Evolutionary conservation across 2,329 filamentous ascomycete genomes (phyloP).

Genomic region (Aspergillus persii): DNA sequence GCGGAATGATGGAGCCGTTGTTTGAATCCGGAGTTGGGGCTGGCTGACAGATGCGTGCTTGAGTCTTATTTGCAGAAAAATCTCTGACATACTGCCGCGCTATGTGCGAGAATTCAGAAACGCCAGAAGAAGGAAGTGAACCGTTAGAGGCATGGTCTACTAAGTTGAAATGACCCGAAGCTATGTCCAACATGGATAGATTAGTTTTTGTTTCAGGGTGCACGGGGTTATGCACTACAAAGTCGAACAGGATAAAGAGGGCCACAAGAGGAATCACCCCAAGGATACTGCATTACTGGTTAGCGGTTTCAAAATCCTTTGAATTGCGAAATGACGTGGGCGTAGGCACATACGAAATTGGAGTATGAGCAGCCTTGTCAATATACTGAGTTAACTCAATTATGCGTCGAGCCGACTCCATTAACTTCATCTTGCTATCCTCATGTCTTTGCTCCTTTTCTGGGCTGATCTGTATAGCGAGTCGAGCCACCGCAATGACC

Average conservation of each 20-base stretch:
- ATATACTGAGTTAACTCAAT: slow-evolving; percentile 34
- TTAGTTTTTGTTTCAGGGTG: slow-evolving; percentile 37
- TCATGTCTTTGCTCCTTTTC: not conserved
- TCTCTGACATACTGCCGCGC: slow-evolving; percentile 39
- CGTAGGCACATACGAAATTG: slow-evolving; percentile 33
- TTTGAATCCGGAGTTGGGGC: not conserved
- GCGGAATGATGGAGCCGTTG: not conserved
- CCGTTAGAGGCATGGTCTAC: slow-evolving; percentile 40
- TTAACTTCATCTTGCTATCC: slow-evolving; percentile 23
- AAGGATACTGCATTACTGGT: slow-evolving; percentile 21
- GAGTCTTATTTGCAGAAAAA: not conserved
- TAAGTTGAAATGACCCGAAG: slow-evolving; percentile 44
- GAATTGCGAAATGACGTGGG: not conserved
- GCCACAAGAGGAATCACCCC: slow-evolving; percentile 38
- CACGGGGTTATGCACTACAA: slow-evolving; percentile 39
- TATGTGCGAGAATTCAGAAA: slow-evolving; percentile 44
- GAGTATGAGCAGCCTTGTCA: slow-evolving; percentile 32
- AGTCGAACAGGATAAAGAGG: slow-evolving; percentile 44
- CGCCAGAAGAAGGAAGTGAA: slow-evolving; percentile 35
- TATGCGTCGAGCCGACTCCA: slow-evolving; percentile 31
- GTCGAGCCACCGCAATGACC: slow-evolving; percentile 31
- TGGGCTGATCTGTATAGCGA: slow-evolving; percentile 25
- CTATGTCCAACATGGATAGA: slow-evolving; percentile 42
- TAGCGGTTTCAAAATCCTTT: not conserved
- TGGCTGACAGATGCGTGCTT: not conserved